These are phyloP conservation scores for Colletotrichum liaoningense DNA, from an alignment of 2,329 filamentous ascomycete species.

Conservation along the genomic window DNA sequence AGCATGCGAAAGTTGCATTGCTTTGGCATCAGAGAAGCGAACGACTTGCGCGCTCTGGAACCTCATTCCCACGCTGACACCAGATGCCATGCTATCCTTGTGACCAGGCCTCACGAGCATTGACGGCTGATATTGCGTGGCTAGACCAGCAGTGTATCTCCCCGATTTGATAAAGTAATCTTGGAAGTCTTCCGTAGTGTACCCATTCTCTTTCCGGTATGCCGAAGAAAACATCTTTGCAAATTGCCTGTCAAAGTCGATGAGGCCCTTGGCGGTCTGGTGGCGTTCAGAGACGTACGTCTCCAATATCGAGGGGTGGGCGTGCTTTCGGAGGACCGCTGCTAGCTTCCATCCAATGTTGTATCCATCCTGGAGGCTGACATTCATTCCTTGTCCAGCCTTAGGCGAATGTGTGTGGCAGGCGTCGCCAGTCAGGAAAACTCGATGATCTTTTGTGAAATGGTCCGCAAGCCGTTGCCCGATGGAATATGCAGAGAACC, in stretches of 20 bases:
- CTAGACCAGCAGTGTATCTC: slow-evolving; percentile 70
- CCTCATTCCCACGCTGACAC: slow-evolving; percentile 63
- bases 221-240: slow-evolving; percentile 83
- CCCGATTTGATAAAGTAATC: slow-evolving; percentile 68
- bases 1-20: slow-evolving; percentile 63
- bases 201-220: slow-evolving; percentile 47
- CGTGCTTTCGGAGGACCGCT: slow-evolving; percentile 85
- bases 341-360: slow-evolving; percentile 98
- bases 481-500: slow-evolving; percentile 83
- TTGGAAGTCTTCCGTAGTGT: slow-evolving; percentile 61
- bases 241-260: slow-evolving; percentile 90
- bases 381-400: slow-evolving; percentile 85
- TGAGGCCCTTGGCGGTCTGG: slow-evolving; percentile 83
- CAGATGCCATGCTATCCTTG: slow-evolving; percentile 50
- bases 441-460: slow-evolving; percentile 74
- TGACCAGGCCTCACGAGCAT: slow-evolving; percentile 52
- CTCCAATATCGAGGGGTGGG: slow-evolving; percentile 77
- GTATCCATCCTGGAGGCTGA: slow-evolving; percentile 81
- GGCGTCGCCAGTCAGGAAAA: slow-evolving; percentile 81
- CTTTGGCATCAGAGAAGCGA: slow-evolving; percentile 68
- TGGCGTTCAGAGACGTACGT: slow-evolving; percentile 92
- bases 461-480: slow-evolving; percentile 78
- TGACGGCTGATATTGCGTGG: slow-evolving; percentile 64
- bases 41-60: slow-evolving; percentile 70
- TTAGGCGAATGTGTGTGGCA: slow-evolving; percentile 83